Evolutionary conservation across 108 stramenopile species (phyloP).

Genomic region (Poteriospumella lacustris): DNA sequence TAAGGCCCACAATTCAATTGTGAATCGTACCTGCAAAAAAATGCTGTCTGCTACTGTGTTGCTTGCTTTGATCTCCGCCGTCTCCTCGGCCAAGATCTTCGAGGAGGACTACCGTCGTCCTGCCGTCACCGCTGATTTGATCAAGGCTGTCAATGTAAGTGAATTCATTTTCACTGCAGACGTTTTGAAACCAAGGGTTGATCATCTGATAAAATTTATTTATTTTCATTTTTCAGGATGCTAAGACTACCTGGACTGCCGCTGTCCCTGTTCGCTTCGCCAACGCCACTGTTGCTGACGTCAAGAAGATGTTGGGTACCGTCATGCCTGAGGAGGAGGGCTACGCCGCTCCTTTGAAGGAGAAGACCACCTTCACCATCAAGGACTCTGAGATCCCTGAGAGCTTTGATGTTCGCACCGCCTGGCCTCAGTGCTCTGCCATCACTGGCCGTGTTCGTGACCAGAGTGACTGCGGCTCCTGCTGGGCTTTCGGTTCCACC

Average conservation of each 20-base stretch:
- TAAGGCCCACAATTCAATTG: too few relatives aligned
- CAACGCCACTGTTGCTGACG: slow-evolving; percentile 3
- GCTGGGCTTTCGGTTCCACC: slow-evolving; percentile 60
- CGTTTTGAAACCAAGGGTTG: not conserved
- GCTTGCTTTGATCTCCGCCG: not conserved
- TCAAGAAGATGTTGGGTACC: not conserved
- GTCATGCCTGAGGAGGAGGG: slow-evolving; percentile 20
- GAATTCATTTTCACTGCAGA: too few relatives aligned
- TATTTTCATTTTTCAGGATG: not conserved
- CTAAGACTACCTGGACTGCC: slow-evolving; percentile 17
- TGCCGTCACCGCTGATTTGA: not conserved
- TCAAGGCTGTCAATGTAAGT: not conserved
- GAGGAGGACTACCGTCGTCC: not conserved
- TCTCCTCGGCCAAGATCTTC: not conserved
- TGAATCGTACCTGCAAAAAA: not conserved
- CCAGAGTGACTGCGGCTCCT: slow-evolving; percentile 57
- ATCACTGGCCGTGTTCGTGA: slow-evolving; percentile 50
- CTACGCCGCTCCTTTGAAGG: not conserved
- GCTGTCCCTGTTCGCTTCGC: not conserved
- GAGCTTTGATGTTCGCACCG: slow-evolving; percentile 49
- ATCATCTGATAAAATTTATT: not conserved
- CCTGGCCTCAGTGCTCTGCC: slow-evolving; percentile 51
- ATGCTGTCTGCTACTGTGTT: not conserved
- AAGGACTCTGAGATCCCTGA: slow-evolving; percentile 33
- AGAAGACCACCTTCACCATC: slow-evolving; percentile 45